Evolutionary conservation across 345 rosid genomes (phyloP), one percentile per base, ranked within the genome.

Genomic region (Salix brachista): DNA sequence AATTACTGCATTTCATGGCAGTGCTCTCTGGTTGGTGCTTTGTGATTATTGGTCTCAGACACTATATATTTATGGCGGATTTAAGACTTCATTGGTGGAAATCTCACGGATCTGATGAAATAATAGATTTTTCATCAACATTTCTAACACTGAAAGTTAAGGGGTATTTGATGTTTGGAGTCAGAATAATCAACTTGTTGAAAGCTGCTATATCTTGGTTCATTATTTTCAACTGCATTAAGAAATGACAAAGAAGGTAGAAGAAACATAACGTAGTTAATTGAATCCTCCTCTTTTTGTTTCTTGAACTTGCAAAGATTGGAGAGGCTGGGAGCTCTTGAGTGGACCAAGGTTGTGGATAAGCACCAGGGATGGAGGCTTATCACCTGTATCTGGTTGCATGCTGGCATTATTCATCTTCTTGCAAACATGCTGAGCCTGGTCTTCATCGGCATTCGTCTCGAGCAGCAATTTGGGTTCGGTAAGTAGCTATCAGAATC

Each of bases 401-500:
- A 81, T 65, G 84, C 81, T 13, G 84, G 81, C 5, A 7, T 81
- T 34, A 77, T 81, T 54, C 84, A 81, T 81, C 78, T 81, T 32
- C 68, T 81, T 18, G 75, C 78, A 37, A 81, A 81, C 67, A 77
- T 77, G 81, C 71, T 81, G 68, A 77, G 72, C 68, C 69, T 81
- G 75, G 68, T 81, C 64, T 73, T 81, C 78, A 77, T 81, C 39
- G 78, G 78, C 4, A 70, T 77, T 69, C 78, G 84, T 19, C 78
- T 77, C 6, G 84, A 81, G 78, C 84, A 81, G 75, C 78, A 81
- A 52, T 81, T 81, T 36, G 80, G 84, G 16, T 81, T 81, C 12
- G 76, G 84, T 81, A 77, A 17, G 79, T 50, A 21, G 4, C 34
- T 60, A 21, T 69, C 52, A 58, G n/a, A 58, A n/a, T 23, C 11